A percentile compares a stretch with the other conserved stretches of the same genome.
Evolutionary conservation across 2,329 filamentous ascomycete genomes (phyloP).

Genomic region (Blastomyces emzantsi): DNA sequence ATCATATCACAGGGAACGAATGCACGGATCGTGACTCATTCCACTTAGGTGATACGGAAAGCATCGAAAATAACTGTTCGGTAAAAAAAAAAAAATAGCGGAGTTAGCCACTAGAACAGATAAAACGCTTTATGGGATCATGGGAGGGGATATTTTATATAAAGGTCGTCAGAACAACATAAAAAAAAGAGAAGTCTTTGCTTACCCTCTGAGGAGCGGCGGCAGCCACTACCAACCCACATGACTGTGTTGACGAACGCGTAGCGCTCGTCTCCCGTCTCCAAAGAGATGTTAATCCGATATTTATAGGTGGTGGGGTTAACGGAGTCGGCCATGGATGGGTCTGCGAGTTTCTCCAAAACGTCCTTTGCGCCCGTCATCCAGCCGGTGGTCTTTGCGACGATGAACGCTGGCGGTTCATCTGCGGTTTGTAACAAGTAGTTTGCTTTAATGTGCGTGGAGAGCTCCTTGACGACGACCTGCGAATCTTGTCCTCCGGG

Average conservation of each 20-base stretch:
- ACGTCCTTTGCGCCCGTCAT: slow-evolving; percentile 42
- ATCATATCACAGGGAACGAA: slow-evolving; percentile 4
- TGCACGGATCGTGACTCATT: not conserved
- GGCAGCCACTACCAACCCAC: slow-evolving; percentile 44
- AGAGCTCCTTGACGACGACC: slow-evolving; percentile 40
- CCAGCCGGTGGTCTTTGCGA: slow-evolving; percentile 41
- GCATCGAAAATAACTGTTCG: slow-evolving; percentile 29
- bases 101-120: not conserved
- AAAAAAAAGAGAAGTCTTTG: not conserved
- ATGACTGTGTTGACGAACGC: slow-evolving; percentile 42
- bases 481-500: slow-evolving; percentile 45
- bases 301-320: slow-evolving; percentile 44
- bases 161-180: not conserved
- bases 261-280: slow-evolving; percentile 44
- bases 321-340: slow-evolving; percentile 36
- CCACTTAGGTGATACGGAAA: slow-evolving; percentile 29
- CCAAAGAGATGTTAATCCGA: slow-evolving; percentile 40
- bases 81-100: slow-evolving; percentile 7
- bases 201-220: slow-evolving; percentile 39
- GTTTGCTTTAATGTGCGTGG: slow-evolving; percentile 37
- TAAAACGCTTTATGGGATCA: not conserved
- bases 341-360: slow-evolving; percentile 41
- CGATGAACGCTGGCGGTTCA: slow-evolving; percentile 43
- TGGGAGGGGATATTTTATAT: too few species aligned
- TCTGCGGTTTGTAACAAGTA: slow-evolving; percentile 45